A percentile compares a stretch with the other conserved stretches of the same genome.
These are phyloP conservation scores for Gremmenia infestans DNA, from an alignment of 2,329 filamentous ascomycete genomes.

Conservation along the genomic window DNA sequence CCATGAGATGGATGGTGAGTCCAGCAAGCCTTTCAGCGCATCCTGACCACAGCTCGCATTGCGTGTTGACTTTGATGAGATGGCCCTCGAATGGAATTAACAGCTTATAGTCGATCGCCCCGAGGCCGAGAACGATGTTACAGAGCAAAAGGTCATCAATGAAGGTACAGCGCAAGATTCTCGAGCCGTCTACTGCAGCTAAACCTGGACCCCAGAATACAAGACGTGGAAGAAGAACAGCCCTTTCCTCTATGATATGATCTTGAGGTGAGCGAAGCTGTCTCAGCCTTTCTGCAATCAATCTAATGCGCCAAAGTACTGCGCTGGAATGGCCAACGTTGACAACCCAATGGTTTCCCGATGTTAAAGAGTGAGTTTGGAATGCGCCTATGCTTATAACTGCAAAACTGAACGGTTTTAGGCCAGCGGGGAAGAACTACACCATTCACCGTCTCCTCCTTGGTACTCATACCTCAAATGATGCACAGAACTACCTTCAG, in stretches of 20 bases:
- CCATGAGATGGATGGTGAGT: conserved; percentile 46
- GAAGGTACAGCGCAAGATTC: conserved; percentile 55
- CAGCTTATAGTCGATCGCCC: conserved; percentile 45
- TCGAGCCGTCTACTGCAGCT: background rate
- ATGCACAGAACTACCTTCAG: conserved; percentile 84
- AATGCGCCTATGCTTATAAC: background rate
- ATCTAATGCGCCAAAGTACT: conserved; percentile 48
- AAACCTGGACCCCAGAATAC: conserved; percentile 61
- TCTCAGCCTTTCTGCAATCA: background rate
- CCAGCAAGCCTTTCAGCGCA: conserved; percentile 3
- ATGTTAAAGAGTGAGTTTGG: conserved; percentile 66
- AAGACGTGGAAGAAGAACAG: conserved; percentile 99
- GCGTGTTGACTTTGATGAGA: background rate
- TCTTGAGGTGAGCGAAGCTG: conserved; percentile 60
- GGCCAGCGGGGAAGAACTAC: conserved; percentile 78
- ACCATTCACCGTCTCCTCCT: conserved; percentile 84
- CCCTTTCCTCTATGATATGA: conserved; percentile 97
- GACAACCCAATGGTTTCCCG: conserved; percentile 96
- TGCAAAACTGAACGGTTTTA: conserved; percentile 25
- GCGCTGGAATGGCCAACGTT: conserved; percentile 96
- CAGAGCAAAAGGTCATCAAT: conserved; percentile 85
- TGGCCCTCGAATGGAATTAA: conserved; percentile 8
- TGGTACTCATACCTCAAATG: conserved; percentile 88
- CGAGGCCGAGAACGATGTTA: conserved; percentile 62
- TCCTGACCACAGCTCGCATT: background rate